phyloP scores from a whole-genome alignment of 345 rosid species.

The Laguncularia racemosa region DNA sequence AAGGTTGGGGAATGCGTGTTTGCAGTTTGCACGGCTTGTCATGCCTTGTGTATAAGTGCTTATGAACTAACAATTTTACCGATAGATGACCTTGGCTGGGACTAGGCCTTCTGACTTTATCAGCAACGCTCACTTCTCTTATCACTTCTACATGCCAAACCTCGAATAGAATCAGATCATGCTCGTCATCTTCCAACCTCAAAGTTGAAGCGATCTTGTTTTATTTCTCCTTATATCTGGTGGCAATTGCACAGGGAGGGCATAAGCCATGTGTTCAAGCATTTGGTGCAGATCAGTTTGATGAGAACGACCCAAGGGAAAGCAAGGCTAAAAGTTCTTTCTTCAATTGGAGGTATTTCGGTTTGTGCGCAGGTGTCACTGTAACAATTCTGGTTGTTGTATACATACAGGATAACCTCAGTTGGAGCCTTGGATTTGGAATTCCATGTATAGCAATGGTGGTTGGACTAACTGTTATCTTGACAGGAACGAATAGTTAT shows the following conservation, averaged over 20 bases:
- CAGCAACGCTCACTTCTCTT: conserved; percentile 26
- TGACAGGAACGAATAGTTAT: conserved; percentile 37
- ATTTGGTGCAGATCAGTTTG: conserved; percentile 62
- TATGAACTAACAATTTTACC: background rate
- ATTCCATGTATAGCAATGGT: conserved; percentile 35
- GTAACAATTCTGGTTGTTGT: conserved; percentile 29
- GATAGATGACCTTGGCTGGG: conserved; percentile 15
- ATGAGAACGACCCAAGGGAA: conserved; percentile 31
- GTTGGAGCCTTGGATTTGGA: conserved; percentile 51
- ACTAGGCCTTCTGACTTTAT: conserved; percentile 32
- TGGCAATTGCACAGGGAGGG: conserved; percentile 43
- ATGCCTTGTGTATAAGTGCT: background rate
- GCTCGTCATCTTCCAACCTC: conserved; percentile 10
- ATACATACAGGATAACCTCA: conserved; percentile 43
- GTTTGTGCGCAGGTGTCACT: conserved; percentile 26
- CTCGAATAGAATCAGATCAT: conserved; percentile 14
- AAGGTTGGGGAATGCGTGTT: too few relatives aligned
- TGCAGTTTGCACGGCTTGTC: too few relatives aligned
- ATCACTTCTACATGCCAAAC: conserved; percentile 22
- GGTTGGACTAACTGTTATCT: conserved; percentile 23
- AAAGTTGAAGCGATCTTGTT: conserved; percentile 19
- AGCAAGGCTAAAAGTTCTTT: conserved; percentile 33
- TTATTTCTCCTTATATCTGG: conserved; percentile 29
- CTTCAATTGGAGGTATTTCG: conserved; percentile 54
- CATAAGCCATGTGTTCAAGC: conserved; percentile 52